phyloP scores from a whole-genome alignment of 106 monocot genomes.

The Dendrobium chrysotoxum region DNA sequence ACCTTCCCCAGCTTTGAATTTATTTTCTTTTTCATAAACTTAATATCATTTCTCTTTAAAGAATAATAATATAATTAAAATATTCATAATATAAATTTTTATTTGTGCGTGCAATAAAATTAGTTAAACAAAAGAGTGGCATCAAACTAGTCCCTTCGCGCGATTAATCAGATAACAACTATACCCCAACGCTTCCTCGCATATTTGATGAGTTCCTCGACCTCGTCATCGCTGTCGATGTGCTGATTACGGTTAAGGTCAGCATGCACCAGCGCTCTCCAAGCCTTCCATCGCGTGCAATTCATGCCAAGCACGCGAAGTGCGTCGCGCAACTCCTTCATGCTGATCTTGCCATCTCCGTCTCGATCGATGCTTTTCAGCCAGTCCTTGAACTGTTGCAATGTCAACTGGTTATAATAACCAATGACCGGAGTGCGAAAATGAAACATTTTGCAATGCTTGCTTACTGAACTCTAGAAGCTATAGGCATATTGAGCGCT shows the following conservation, averaged over 20 bases:
- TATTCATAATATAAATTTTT: too few species aligned
- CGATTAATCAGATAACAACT: not conserved
- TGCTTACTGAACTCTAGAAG: too few species aligned
- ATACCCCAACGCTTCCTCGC: constrained; percentile 7
- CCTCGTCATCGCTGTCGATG: constrained; percentile 13
- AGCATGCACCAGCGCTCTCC: constrained; percentile 12
- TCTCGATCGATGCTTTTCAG: constrained; percentile 7
- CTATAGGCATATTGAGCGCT: too few species aligned
- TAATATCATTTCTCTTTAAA: too few species aligned
- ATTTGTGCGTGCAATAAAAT: too few species aligned
- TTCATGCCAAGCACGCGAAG: constrained; percentile 7
- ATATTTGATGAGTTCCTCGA: constrained; percentile 22
- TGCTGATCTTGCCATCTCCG: constrained; percentile 15
- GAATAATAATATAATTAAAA: too few species aligned
- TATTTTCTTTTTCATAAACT: too few species aligned
- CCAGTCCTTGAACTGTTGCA: constrained; percentile 15
- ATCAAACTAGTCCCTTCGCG: not conserved
- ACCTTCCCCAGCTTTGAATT: too few species aligned
- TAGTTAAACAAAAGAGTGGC: too few species aligned
- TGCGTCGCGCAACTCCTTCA: constrained; percentile 16
- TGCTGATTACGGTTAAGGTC: constrained; percentile 12
- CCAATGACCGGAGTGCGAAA: not conserved
- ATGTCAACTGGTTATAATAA: not conserved
- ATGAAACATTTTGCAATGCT: not conserved
- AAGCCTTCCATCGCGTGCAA: constrained; percentile 14